These are phyloP conservation scores for Rusavskia elegans DNA, from an alignment of 495 filamentous ascomycete genomes.

Conservation along the genomic window DNA sequence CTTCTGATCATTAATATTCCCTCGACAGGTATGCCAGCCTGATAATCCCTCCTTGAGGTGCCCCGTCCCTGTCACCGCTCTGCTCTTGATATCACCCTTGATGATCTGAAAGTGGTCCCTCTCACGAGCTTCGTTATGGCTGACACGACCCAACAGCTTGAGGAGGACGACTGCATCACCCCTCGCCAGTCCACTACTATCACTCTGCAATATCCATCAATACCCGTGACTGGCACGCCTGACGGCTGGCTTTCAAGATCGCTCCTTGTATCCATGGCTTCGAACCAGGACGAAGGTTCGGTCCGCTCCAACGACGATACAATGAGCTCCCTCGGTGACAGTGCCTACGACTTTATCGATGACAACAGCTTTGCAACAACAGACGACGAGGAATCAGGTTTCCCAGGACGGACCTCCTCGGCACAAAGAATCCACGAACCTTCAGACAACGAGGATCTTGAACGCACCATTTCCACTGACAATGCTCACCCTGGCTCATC, in stretches of 20 bases:
- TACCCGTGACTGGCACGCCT: slow-evolving; percentile 11
- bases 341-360: slow-evolving; percentile 40
- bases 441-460: slow-evolving; percentile 1
- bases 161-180: slow-evolving; percentile 3
- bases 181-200: neutral
- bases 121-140: neutral
- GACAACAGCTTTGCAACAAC: slow-evolving; percentile 16
- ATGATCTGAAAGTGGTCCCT: neutral
- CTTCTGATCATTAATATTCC: neutral
- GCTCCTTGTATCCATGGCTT: slow-evolving; percentile 13
- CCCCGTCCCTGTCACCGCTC: neutral
- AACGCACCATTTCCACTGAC: neutral
- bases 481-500: too few species aligned
- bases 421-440: slow-evolving; percentile 8
- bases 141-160: slow-evolving; percentile 10
- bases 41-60: neutral
- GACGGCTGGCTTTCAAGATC: slow-evolving; percentile 13
- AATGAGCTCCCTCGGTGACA: slow-evolving; percentile 31
- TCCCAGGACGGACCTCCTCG: slow-evolving; percentile 3
- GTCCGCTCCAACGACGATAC: slow-evolving; percentile 9
- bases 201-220: slow-evolving; percentile 9
- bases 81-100: neutral
- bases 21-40: neutral
- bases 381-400: slow-evolving; percentile 13
- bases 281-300: slow-evolving; percentile 11